phyloP scores from a whole-genome alignment of 1,284 basidiomycete species.

The Puccinia polysora region DNA sequence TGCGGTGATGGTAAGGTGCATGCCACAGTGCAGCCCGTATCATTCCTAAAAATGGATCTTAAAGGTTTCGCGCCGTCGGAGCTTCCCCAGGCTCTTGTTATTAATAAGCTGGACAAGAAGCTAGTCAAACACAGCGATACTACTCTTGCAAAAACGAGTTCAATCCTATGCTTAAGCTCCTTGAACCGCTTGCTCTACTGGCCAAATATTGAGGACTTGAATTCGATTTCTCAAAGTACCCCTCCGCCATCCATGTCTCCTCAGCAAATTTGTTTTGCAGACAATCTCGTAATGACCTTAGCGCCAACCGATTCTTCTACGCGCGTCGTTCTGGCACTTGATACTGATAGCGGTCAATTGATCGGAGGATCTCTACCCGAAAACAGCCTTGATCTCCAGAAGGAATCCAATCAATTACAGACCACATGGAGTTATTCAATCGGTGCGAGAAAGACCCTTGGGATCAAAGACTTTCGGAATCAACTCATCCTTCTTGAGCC shows the following conservation, averaged over 20 bases:
- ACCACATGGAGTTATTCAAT: not conserved
- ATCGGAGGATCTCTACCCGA: slow-evolving; percentile 1
- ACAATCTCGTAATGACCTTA: not conserved
- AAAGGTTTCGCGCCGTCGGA: slow-evolving; percentile 1
- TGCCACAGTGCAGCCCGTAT: not conserved
- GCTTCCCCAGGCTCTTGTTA: not conserved
- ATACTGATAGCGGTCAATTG: slow-evolving; percentile 18
- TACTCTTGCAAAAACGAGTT: not conserved
- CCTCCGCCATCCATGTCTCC: not conserved
- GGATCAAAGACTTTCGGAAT: not conserved
- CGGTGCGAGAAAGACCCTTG: not conserved
- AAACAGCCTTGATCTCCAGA: not conserved
- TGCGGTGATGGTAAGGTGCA: not conserved
- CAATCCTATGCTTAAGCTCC: slow-evolving; percentile 4
- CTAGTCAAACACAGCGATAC: not conserved
- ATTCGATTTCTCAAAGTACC: not conserved
- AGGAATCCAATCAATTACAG: not conserved
- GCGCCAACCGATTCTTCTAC: not conserved
- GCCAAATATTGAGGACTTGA: not conserved
- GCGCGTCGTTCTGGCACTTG: slow-evolving; percentile 13
- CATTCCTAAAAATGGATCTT: not conserved
- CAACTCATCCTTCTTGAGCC: slow-evolving; percentile 3
- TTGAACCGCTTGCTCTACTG: slow-evolving; percentile 23
- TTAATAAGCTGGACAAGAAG: not conserved
- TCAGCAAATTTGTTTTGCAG: not conserved